Conservation (phyloP, 83 land plant genomes). For the Larix sibirica region DNA sequence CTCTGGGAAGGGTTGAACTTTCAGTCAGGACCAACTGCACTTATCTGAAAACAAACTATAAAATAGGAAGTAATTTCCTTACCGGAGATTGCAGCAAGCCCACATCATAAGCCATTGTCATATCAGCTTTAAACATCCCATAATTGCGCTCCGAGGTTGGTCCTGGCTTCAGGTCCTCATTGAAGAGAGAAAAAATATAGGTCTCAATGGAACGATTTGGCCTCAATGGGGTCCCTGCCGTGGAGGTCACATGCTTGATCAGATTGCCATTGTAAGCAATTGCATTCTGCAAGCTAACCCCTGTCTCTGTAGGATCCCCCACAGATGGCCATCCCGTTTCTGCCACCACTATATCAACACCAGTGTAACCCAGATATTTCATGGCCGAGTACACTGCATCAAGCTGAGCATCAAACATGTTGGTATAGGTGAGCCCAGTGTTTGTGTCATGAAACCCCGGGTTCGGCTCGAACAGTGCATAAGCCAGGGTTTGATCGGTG, state of each 20-base stretch:
- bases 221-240: conserved; percentile 47
- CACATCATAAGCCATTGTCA: conserved; percentile 55
- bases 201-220: conserved; percentile 46
- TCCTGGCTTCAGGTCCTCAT: conserved; percentile 66
- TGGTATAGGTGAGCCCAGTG: conserved; percentile 52
- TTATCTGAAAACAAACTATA: conserved; percentile 14
- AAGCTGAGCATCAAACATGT: conserved; percentile 76
- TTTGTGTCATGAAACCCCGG: conserved; percentile 44
- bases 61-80: not conserved
- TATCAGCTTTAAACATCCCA: conserved; percentile 63
- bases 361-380: conserved; percentile 40
- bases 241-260: conserved; percentile 39
- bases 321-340: conserved; percentile 86
- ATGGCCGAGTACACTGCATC: conserved; percentile 71
- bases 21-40: too few species aligned
- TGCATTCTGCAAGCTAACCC: conserved; percentile 62
- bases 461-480: conserved; percentile 60
- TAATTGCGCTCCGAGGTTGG: conserved; percentile 69
- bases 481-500: conserved; percentile 48
- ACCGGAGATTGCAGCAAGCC: conserved; percentile 18
- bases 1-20: too few species aligned
- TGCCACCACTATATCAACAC: conserved; percentile 56
- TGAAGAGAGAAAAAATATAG: conserved; percentile 66
- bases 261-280: conserved; percentile 58
- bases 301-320: conserved; percentile 64